Evolutionary conservation across 202 grass and related monocot genomes (phyloP), one percentile per base, ranked within the genome.

Genomic region (Elaeis oleifera): DNA sequence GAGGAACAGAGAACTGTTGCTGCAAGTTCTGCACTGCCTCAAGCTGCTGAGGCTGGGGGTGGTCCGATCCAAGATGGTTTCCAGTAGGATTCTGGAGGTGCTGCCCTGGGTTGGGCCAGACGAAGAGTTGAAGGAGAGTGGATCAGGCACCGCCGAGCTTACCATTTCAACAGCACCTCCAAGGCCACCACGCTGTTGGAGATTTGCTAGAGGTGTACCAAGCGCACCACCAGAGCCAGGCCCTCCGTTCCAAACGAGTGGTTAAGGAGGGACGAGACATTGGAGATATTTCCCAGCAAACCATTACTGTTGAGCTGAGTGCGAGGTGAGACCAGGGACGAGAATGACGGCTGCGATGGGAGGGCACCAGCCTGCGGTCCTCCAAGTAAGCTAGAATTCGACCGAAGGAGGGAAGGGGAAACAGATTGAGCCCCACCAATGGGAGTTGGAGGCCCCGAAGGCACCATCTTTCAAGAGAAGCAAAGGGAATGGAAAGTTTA

Each of bases 381-480:
- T 26, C 72, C 73, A 23, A 96, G 81, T 54, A 96, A 67, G 78
- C 70, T 74, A 29, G 92, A 86, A 67, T 57, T 91, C 5, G 84
- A 23, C 39, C 84, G 79, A 11, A 91, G 87, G 59, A 91, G 76
- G 1, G 87, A 91, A 14, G 87, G 63, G 51, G 73, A 74, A 19
- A 79, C 69, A 29, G 75, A 79, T 59, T 87, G 83, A 16, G 83
- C 60, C 2, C 81, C 74, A 1, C 84, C 86, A 69, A 91, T 85
- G 36, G 88, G 75, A 74, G 88, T 89, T 5, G 79, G 78, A 68
- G 81, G 86, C 53, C 86, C 83, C 21, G 92, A 91, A 18, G 88
- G 85, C 61, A 97, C 51, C 92, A 97, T 97, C 67, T 49, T 83
- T 74, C 19, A 14, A 53, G 4, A 39, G 3, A 1, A 53, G 70